Percentiles rank a stretch among this genome's conserved stretches.
Evolutionary conservation across 2,329 filamentous ascomycete genomes (phyloP).

Genomic region (Neofusicoccum parvum): DNA sequence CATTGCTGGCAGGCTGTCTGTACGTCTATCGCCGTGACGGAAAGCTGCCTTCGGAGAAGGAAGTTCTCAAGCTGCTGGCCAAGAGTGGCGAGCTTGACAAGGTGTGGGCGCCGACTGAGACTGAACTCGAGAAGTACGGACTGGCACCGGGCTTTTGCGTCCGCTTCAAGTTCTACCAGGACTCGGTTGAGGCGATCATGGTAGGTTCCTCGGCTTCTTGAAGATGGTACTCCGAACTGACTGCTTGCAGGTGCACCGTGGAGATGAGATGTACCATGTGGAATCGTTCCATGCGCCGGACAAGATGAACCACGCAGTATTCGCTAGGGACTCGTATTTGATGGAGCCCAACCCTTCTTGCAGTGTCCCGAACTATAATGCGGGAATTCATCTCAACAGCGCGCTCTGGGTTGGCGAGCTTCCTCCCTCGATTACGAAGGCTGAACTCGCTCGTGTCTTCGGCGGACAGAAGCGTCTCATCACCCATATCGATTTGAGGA

Average conservation of each 20-base stretch:
- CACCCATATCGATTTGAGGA: neutral
- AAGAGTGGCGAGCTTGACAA: slow-evolving; percentile 11
- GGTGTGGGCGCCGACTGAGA: slow-evolving; percentile 2
- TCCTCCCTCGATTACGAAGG: neutral
- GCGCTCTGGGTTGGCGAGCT: slow-evolving; percentile 14
- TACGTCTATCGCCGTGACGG: slow-evolving; percentile 20
- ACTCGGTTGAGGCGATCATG: slow-evolving; percentile 1
- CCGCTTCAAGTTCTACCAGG: slow-evolving; percentile 15
- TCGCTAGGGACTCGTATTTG: neutral
- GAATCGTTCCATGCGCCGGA: neutral
- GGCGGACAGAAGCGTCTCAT: neutral
- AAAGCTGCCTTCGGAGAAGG: neutral
- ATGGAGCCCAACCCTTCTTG: neutral
- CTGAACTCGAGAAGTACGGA: neutral
- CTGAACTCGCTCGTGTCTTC: slow-evolving; percentile 1
- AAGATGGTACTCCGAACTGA: neutral
- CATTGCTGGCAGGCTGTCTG: neutral
- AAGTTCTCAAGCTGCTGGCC: neutral
- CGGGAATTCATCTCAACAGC: neutral
- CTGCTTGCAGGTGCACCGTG: neutral
- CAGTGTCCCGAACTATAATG: neutral
- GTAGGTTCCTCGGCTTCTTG: neutral
- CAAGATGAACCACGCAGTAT: neutral
- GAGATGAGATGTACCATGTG: neutral
- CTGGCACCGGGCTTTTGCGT: neutral